Percentiles rank a stretch among this genome's conserved stretches.
phyloP scores from a whole-genome alignment of 345 rosid genomes.

The Eucalyptus lansdowneana region DNA sequence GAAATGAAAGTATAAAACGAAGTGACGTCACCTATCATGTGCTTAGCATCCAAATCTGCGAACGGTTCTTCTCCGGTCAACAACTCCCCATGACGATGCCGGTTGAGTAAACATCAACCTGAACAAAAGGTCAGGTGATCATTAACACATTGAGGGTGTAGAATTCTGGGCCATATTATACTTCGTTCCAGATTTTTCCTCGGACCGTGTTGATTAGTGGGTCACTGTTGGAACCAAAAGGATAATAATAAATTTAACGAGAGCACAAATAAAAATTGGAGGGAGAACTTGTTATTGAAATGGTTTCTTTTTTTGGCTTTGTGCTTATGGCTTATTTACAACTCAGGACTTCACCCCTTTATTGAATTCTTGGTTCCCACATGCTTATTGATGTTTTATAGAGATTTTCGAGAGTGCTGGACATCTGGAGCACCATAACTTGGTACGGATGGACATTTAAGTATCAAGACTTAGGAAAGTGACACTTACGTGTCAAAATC shows the following conservation, averaged over 20 bases:
- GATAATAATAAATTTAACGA: no score
- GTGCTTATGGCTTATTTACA: neutral
- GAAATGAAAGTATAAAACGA: neutral
- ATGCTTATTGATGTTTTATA: neutral
- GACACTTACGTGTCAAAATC: accelerated
- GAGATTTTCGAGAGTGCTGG: neutral
- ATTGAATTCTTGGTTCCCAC: neutral
- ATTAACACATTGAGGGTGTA: neutral
- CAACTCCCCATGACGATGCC: conserved; percentile 63
- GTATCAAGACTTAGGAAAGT: accelerated
- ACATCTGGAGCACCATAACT: accelerated
- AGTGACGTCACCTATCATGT: conserved; percentile 28
- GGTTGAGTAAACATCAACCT: conserved; percentile 57
- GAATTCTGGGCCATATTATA: neutral
- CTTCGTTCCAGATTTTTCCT: neutral
- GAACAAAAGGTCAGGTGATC: neutral
- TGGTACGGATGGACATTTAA: accelerated
- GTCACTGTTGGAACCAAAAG: neutral
- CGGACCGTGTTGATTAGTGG: neutral
- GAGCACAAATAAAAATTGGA: neutral
- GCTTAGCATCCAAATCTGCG: conserved; percentile 47
- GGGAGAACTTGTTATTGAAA: neutral
- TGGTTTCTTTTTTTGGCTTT: neutral
- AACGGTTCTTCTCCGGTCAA: conserved; percentile 58
- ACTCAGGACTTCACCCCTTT: neutral